phyloP scores from a whole-genome alignment of 192 early-diverging fungal species.

The Podila minutissima region DNA sequence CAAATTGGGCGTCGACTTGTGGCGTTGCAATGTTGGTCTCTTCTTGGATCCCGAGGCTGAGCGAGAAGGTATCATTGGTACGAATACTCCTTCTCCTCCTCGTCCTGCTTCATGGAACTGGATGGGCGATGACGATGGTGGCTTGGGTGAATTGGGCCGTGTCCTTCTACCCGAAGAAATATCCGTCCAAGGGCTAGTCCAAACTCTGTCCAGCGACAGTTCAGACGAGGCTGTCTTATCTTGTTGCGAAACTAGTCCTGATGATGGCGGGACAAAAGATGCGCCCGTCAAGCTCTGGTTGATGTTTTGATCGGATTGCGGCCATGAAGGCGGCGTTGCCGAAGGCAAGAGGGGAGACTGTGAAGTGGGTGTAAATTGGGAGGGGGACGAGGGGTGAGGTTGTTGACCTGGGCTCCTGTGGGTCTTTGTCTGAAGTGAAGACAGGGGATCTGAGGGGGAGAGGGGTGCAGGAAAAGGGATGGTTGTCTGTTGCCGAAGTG shows the following conservation, averaged over 20 bases:
- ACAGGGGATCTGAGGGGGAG: background rate
- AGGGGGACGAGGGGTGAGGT: background rate
- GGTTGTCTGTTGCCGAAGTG: constrained; percentile 14
- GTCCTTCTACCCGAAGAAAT: no score
- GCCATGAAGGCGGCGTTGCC: constrained; percentile 27
- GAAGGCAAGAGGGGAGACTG: constrained; percentile 24
- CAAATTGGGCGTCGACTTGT: constrained; percentile 32
- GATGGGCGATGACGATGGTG: background rate
- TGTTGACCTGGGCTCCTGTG: constrained; percentile 3
- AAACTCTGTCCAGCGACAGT: no score
- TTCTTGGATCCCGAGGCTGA: background rate
- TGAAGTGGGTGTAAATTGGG: background rate
- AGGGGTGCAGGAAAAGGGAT: constrained; percentile 4
- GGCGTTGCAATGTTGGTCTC: constrained; percentile 18
- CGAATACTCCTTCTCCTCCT: no score
- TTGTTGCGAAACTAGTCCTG: no score
- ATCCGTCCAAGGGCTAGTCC: no score
- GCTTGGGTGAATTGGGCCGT: no score
- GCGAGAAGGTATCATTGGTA: background rate
- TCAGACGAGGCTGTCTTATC: no score
- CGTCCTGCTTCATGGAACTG: background rate
- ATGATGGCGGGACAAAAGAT: no score
- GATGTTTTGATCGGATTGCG: background rate
- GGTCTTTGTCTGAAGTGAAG: constrained; percentile 5
- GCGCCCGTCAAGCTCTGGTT: no score